Conservation (phyloP, 768 basidiomycete species). For the Hericium alpestre region DNA sequence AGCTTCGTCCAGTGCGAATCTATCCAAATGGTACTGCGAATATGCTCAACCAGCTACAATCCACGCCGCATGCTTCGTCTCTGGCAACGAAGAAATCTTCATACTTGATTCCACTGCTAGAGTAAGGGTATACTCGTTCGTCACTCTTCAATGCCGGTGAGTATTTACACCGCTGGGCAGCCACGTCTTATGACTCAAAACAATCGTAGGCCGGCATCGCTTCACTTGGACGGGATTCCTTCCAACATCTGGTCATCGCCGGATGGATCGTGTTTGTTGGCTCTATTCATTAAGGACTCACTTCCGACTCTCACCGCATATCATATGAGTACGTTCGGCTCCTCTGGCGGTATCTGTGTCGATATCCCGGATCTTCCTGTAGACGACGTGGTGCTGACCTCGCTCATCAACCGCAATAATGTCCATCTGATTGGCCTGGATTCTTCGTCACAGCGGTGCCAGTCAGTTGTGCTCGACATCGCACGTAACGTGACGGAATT, state of each 20-base stretch:
- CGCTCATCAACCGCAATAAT: slow-evolving; percentile 30
- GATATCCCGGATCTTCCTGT: slow-evolving; percentile 20
- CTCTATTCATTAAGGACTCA: slow-evolving; percentile 17
- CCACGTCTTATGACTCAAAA: background rate
- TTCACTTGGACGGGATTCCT: slow-evolving; percentile 28
- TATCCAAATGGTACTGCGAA: slow-evolving; percentile 26
- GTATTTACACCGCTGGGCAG: background rate
- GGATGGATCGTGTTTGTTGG: slow-evolving; percentile 43
- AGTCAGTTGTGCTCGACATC: slow-evolving; percentile 40
- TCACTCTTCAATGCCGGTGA: slow-evolving; percentile 45
- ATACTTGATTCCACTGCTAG: slow-evolving; percentile 34
- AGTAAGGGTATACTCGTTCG: slow-evolving; percentile 42
- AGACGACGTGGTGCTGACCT: slow-evolving; percentile 28
- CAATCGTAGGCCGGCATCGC: slow-evolving; percentile 30
- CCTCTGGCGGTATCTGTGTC: slow-evolving; percentile 32
- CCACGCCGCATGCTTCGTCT: slow-evolving; percentile 31
- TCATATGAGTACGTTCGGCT: slow-evolving; percentile 51
- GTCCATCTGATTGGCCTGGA: slow-evolving; percentile 36
- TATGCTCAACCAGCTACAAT: slow-evolving; percentile 24
- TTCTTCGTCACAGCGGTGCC: slow-evolving; percentile 18
- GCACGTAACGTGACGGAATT: slow-evolving; percentile 47
- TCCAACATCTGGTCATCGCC: slow-evolving; percentile 34
- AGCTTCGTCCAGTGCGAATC: slow-evolving; percentile 30
- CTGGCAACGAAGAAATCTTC: slow-evolving; percentile 41
- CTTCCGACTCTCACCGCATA: slow-evolving; percentile 26